A percentile compares a stretch with the other conserved stretches of the same genome.
Evolutionary conservation across 306 rosid genomes (phyloP).

Genomic region (Morella rubra): DNA sequence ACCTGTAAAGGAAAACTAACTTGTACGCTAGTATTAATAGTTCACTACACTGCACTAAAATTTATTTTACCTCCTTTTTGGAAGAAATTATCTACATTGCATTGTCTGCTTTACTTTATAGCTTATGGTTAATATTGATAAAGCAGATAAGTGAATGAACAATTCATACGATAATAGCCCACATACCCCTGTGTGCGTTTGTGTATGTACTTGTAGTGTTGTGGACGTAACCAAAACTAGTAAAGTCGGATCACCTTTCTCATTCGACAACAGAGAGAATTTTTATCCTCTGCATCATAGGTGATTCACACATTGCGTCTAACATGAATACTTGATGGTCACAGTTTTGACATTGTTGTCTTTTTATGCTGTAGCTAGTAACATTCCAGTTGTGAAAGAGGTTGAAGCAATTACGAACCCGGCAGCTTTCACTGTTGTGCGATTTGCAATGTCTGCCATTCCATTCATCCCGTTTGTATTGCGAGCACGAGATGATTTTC

Average conservation of each 20-base stretch:
- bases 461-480: slow-evolving; percentile 68
- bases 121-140: background rate
- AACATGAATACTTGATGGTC: background rate
- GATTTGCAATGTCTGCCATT: slow-evolving; percentile 57
- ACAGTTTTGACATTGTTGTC: background rate
- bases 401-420: slow-evolving; percentile 68
- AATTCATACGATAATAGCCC: background rate
- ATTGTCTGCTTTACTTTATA: background rate
- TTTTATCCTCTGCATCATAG: background rate
- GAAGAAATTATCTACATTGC: background rate
- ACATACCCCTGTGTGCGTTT: background rate
- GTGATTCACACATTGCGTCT: background rate
- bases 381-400: slow-evolving; percentile 72
- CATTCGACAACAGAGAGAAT: background rate
- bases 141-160: background rate
- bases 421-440: slow-evolving; percentile 68
- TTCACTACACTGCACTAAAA: background rate
- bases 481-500: slow-evolving; percentile 42
- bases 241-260: background rate
- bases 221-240: background rate
- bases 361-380: slow-evolving; percentile 54
- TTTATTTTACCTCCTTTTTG: background rate
- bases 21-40: background rate
- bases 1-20: background rate
- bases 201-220: background rate